Base-by-base conservation (phyloP, 2,329 filamentous ascomycete genomes). In the Pestalotiopsis sp. region DNA sequence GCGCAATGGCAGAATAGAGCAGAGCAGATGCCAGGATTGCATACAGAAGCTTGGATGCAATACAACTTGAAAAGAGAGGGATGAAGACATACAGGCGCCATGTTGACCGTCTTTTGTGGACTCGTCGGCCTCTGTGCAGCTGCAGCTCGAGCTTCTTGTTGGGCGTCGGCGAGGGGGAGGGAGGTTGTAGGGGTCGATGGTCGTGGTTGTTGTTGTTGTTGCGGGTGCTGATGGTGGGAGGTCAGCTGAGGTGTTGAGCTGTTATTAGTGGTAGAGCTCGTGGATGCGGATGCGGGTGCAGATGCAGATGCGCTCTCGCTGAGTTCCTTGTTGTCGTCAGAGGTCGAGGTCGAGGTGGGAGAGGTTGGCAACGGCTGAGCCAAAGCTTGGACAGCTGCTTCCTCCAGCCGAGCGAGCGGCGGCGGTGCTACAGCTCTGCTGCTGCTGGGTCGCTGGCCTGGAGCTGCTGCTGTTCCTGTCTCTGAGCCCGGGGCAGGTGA, bases 41-140 rank as follows among this genome's bases (percentile, higher is more conserved):
- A 52, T n/a, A 0, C 6, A 3, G 45, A 17, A 20, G 71, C 68
- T 31, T 7, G 31, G 72, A 67, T 69, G 69, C 70, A 68, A 71
- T 71, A 69, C 72, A 52, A 3, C 7, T 5, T 52, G 45, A 5
- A 20, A 11, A 52, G 5, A 20, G 45, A 49, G 41, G n/a, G 41
- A n/a, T n/a, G 6, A n/a, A 20, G 70, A 78, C 86, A 82, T 86
- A 88, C 86, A 76, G 86, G 82, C 81, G 86, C 82, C 86, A 88
- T 88, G 74, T 81, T 86, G 81, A 78, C 76, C 76, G 79, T 75
- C 73, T 74, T 71, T 70, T 59, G 72, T 69, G 66, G 70, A 73
- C 67, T 74, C 72, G 59, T 68, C 65, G 23, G 69, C 49, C 41
- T 66, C 64, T 67, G 67, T 67, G 65, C 67, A 60, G 65, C 66